Evolutionary conservation across 148 eudicot species (phyloP).

Genomic region (Fagopyrum esculentum): DNA sequence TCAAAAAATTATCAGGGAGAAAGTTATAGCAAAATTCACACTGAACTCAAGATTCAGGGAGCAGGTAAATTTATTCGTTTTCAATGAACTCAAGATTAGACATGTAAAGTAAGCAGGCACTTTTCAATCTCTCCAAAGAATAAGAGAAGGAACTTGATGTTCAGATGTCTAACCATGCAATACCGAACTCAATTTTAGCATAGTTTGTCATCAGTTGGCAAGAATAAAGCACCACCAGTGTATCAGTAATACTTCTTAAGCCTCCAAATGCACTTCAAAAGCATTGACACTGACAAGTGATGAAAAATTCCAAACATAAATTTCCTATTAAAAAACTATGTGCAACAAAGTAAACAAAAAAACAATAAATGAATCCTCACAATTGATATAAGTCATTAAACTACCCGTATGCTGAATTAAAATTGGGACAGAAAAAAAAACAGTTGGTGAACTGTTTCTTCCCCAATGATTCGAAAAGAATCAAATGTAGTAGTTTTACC

Average conservation of each 20-base stretch:
- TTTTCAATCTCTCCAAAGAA: neutral
- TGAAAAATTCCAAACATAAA: no score
- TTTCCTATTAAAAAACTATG: no score
- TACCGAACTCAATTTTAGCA: neutral
- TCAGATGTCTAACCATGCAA: neutral
- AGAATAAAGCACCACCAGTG: neutral
- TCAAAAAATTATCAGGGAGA: no score
- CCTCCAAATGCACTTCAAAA: neutral
- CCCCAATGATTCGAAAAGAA: neutral
- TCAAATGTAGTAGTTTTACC: neutral
- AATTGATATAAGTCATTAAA: neutral
- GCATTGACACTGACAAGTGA: no score
- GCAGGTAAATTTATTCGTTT: neutral
- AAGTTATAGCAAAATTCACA: no score
- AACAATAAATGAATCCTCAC: neutral
- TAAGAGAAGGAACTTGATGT: neutral
- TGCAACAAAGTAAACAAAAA: no score
- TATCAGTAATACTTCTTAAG: neutral
- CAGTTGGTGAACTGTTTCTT: neutral
- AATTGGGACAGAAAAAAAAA: no score
- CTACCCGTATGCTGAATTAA: neutral
- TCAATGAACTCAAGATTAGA: neutral
- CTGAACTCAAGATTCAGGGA: neutral
- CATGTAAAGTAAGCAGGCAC: neutral
- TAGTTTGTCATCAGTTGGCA: conserved; percentile 8